These are phyloP conservation scores for Rubroshorea leprosula DNA, from an alignment of 345 rosid genomes.

Conservation along the genomic window DNA sequence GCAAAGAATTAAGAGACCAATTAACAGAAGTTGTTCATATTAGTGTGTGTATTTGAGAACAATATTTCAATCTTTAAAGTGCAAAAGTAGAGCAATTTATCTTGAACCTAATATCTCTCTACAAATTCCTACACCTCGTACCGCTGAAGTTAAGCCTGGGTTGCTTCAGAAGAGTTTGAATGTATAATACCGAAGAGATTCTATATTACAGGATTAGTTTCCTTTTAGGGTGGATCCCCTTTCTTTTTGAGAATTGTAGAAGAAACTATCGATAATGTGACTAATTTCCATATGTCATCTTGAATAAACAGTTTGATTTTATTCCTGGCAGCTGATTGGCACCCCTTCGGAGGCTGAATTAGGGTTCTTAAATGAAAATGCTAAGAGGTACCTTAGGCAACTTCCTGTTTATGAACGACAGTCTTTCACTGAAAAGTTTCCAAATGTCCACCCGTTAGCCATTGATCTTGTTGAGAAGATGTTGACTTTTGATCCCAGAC, in stretches of 20 bases:
- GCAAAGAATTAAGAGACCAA: background rate
- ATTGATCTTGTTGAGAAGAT: conserved; percentile 87
- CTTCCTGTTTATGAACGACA: conserved; percentile 54
- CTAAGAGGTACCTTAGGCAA: conserved; percentile 69
- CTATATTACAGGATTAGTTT: background rate
- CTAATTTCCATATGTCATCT: background rate
- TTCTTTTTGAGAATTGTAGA: too few species aligned
- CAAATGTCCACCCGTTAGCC: conserved; percentile 57
- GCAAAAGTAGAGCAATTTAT: too few species aligned
- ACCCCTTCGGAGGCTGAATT: conserved; percentile 82
- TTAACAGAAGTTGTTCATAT: background rate
- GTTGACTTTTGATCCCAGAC: conserved; percentile 77
- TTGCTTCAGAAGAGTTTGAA: background rate
- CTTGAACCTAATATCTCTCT: too few species aligned
- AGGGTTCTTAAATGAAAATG: conserved; percentile 65
- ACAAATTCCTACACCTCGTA: too few species aligned
- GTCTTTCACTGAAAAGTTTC: conserved; percentile 70
- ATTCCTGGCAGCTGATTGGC: conserved; percentile 63
- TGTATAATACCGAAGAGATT: background rate
- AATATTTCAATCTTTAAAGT: too few species aligned
- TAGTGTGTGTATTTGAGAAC: background rate
- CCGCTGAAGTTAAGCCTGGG: background rate
- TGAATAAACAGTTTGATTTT: conserved; percentile 11
- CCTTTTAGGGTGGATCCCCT: background rate
- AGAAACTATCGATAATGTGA: too few species aligned